Base-by-base conservation (phyloP, 2,329 filamentous ascomycete species). In the Penicillium expansum region DNA sequence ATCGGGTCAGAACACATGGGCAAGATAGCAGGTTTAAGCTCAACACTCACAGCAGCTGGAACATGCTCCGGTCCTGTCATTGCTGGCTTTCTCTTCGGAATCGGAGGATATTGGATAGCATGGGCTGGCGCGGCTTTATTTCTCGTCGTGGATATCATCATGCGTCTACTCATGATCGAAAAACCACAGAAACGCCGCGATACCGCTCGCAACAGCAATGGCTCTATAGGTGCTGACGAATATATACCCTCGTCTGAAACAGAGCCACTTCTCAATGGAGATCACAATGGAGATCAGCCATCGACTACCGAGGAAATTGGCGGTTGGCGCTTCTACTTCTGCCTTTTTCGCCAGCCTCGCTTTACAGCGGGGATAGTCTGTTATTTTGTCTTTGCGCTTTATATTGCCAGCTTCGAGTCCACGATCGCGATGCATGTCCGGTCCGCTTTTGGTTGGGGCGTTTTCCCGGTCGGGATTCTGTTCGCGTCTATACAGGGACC, bases 61-160 rank as follows among this genome's bases (percentile, higher is more conserved):
- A 63, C 62, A 13, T 58, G 66, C 4, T 56, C 58, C 8, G 69
- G 68, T 3, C 69, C 69, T 2, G 61, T 65, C 8, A 42, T 65
- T 1, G 55, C 62, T n/a, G 70, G 70, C 0, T 44, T 67, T 11
- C 45, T 71, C 1, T 63, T 69, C 22, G 55, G 63, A 5, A 33
- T 61, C 8, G 52, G 57, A 5, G 69, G 69, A 2, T 71, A 73
- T 24, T 70, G 65, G 63, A 50, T 48, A 4, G 66, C 67, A 2
- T 71, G 68, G 68, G 52, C 50, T 3, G 63, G 61, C 6, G 63
- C 66, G 4, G 56, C 66, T 29, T 52, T 52, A 1, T 56, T 72
- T n/a, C 49, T 71, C 2, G 9, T 62, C 0, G 29, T 70, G 5
- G 70, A 71, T 43, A 68, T 71, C 42, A n/a, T 64, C 2, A 61